These are phyloP conservation scores for Pythium monospermum DNA, from an alignment of 352 stramenopile genomes.

Conservation along the genomic window DNA sequence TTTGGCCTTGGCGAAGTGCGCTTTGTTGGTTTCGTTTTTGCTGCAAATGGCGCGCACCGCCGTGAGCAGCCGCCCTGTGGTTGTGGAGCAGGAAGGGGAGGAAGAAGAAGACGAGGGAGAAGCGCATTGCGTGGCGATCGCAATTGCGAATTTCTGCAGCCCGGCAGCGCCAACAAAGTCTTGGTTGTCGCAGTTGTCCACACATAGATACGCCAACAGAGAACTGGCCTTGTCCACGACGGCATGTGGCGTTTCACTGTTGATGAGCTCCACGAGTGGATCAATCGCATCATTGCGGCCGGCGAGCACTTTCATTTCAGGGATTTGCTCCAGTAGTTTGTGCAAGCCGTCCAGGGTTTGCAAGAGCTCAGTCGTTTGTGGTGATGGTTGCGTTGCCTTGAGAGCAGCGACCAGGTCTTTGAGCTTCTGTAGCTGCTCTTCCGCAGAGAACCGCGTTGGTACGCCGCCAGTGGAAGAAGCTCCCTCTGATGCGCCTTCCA, in stretches of 20 bases:
- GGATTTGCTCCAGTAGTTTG: conserved; percentile 33
- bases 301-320: conserved; percentile 55
- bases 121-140: conserved; percentile 16
- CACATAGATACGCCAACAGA: conserved; percentile 33
- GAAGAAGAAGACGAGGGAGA: no score
- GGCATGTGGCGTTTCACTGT: conserved; percentile 1
- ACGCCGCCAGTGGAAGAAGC: no score
- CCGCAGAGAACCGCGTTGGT: conserved; percentile 15
- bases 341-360: conserved; percentile 6
- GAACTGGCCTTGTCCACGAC: conserved; percentile 9
- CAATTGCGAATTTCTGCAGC: conserved; percentile 34
- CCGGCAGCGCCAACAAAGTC: conserved; percentile 40
- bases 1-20: conserved; percentile 44
- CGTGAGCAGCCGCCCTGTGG: conserved; percentile 24
- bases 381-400: neutral
- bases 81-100: neutral
- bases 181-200: conserved; percentile 53
- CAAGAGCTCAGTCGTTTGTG: neutral
- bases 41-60: conserved; percentile 37
- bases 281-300: conserved; percentile 53
- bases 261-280: conserved; percentile 29
- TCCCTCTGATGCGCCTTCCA: neutral
- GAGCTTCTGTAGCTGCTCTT: conserved; percentile 17
- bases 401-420: conserved; percentile 32
- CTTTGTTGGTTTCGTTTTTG: conserved; percentile 72